A percentile compares a stretch with the other conserved stretches of the same genome.
Conservation (phyloP, 139 green algal genomes). For the Coccomyxa sp. region DNA sequence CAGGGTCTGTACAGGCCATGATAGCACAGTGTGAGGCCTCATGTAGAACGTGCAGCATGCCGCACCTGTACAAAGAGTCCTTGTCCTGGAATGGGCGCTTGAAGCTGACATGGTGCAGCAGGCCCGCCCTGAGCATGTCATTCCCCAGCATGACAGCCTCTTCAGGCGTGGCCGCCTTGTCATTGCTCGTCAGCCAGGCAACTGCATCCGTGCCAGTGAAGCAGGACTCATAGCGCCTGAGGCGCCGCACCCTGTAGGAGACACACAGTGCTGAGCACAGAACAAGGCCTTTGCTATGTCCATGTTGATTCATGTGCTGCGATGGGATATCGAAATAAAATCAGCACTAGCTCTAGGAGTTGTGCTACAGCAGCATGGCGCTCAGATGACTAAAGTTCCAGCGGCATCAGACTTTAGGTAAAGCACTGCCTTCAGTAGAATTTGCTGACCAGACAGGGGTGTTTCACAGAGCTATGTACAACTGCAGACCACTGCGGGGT, state of each 20-base stretch:
- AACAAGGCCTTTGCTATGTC: no score
- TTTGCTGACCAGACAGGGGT: background rate
- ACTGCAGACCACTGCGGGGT: background rate
- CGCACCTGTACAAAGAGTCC: constrained; percentile 10
- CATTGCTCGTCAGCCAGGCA: constrained; percentile 5
- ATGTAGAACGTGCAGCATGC: no score
- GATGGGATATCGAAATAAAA: no score
- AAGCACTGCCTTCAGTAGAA: background rate
- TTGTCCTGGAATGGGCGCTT: constrained; percentile 17
- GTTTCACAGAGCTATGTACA: background rate
- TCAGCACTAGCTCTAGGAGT: no score
- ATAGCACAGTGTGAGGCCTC: no score
- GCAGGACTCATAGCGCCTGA: constrained; percentile 19
- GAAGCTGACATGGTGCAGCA: constrained; percentile 24
- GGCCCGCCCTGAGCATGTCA: constrained; percentile 17
- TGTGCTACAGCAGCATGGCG: no score
- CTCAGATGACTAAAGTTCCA: no score
- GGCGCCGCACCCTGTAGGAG: no score
- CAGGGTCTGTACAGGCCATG: no score
- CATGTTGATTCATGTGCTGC: no score
- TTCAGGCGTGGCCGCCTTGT: background rate
- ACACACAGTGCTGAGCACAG: constrained; percentile 14
- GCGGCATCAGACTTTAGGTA: background rate
- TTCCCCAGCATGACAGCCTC: constrained; percentile 20
- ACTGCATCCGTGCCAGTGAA: constrained; percentile 28